Evolutionary conservation across 2,329 filamentous ascomycete genomes (phyloP).

Genomic region (Cladosporium sp.): DNA sequence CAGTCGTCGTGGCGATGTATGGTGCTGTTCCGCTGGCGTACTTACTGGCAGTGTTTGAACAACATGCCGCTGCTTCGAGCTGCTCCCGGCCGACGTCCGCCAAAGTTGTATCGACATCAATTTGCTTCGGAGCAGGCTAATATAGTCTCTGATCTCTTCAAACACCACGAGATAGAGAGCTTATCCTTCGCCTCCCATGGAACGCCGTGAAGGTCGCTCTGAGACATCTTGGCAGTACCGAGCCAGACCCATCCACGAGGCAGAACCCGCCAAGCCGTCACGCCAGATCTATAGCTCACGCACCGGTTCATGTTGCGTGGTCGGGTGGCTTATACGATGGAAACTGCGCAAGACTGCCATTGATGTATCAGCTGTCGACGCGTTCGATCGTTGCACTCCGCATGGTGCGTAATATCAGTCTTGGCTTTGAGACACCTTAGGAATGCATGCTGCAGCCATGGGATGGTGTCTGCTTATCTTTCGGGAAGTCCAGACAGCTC

Average conservation of each 20-base stretch:
- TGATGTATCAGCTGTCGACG: neutral
- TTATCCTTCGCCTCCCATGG: neutral
- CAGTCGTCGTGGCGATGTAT: neutral
- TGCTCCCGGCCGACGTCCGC: neutral
- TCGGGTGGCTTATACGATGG: neutral
- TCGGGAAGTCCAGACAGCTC: neutral
- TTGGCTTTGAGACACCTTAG: neutral
- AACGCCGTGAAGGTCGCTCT: neutral
- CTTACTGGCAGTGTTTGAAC: neutral
- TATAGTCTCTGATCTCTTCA: neutral
- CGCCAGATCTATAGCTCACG: neutral
- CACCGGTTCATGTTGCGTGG: neutral
- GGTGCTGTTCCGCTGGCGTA: neutral
- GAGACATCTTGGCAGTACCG: neutral
- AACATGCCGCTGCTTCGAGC: neutral
- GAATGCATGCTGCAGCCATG: neutral
- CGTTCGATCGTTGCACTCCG: neutral
- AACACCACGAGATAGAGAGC: neutral
- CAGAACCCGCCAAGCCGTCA: conserved; percentile 2
- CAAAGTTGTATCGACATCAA: neutral
- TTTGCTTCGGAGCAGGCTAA: neutral
- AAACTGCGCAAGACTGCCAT: neutral
- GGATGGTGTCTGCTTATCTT: neutral
- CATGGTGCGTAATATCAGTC: neutral
- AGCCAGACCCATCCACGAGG: neutral